A percentile compares a stretch with the other conserved stretches of the same genome.
These are phyloP conservation scores for Phaeophleospora eucalypticola DNA, from an alignment of 2,329 filamentous ascomycete genomes.

Conservation along the genomic window DNA sequence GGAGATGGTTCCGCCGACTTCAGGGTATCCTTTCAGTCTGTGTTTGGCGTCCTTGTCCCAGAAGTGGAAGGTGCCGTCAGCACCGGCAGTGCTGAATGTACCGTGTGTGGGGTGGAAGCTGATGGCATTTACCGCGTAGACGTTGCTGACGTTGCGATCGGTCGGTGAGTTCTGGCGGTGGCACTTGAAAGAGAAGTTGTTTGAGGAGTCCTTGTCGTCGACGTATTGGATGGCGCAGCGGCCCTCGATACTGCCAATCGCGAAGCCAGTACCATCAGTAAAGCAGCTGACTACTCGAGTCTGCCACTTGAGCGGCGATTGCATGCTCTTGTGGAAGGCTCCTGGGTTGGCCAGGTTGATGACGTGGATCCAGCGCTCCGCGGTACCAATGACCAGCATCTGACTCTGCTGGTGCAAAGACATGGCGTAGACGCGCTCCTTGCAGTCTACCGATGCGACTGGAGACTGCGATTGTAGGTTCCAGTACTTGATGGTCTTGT, in stretches of 20 bases:
- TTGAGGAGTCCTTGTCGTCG: conserved; percentile 78
- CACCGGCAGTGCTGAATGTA: conserved; percentile 96
- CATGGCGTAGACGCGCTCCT: conserved; percentile 85
- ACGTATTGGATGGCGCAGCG: conserved; percentile 98
- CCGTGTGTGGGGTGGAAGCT: conserved; percentile 95
- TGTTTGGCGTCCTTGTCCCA: conserved; percentile 67
- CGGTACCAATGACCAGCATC: conserved; percentile 85
- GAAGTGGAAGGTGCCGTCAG: conserved; percentile 94
- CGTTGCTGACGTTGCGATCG: conserved; percentile 68
- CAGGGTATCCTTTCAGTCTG: conserved; percentile 60
- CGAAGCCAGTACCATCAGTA: conserved; percentile 83
- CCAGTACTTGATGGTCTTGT: conserved; percentile 89
- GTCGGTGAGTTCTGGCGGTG: conserved; percentile 73
- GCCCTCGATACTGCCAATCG: conserved; percentile 93
- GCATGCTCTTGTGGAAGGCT: conserved; percentile 92
- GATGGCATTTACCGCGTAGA: conserved; percentile 94
- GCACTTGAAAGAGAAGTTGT: conserved; percentile 99
- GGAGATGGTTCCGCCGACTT: conserved; percentile 71
- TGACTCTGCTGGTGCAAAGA: conserved; percentile 71
- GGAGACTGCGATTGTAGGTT: conserved; percentile 66
- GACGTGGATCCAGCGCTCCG: conserved; percentile 94
- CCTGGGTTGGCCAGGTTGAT: conserved; percentile 83
- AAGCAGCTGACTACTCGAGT: conserved; percentile 95
- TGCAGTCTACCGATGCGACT: conserved; percentile 61
- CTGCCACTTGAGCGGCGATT: conserved; percentile 97